Evolutionary conservation across 2,329 filamentous ascomycete genomes (phyloP), one percentile per base, ranked within the genome.

Genomic region (Fusarium longipes): DNA sequence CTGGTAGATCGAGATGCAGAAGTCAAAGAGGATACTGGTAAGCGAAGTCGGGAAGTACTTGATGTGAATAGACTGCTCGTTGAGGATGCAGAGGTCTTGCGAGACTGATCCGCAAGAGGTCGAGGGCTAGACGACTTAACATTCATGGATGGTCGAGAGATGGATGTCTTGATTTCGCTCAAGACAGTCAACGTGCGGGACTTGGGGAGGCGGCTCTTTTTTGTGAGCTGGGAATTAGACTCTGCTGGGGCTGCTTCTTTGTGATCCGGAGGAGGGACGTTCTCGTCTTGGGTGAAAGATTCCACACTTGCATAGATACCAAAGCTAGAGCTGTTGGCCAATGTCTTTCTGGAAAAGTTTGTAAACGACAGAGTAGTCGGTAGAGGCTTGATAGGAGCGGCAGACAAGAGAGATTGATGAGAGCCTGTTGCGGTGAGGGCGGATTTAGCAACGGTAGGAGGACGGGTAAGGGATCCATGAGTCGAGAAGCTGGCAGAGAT

Each of bases 171-270:
- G 35, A 86, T 63, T 12, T 79, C 83, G 8, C 81, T 81, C 12
- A 86, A 69, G 2, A 82, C 79, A 24, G 68, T 79, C 65, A 84
- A 74, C 2, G 84, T 84, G 25, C 77, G 77, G 8, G 83, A 83
- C 57, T 77, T 83, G 9, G 83, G 79, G 1, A 84, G 62, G 29
- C 73, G 77, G 15, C 67, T 74, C 42, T 70, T 72, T 10, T 22
- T 49, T 8, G 32, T 18, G 10, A 40, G 7, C 11, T 47, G 53
- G 12, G 38, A n/a, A 8, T 44, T 22, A 12, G 27, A 8, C 24
- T 38, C n/a, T 18, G 38, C 29, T 1, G 44, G 53, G 14, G 22
- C 58, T 32, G 42, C 42, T 22, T 33, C 47, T 53, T 42, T 62
- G 8, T 40, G 32, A 8, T 25, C 30, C 1, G 52, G 14, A 6